Base-by-base conservation (phyloP, 495 filamentous ascomycete species). In the Neurospora hispaniola region DNA sequence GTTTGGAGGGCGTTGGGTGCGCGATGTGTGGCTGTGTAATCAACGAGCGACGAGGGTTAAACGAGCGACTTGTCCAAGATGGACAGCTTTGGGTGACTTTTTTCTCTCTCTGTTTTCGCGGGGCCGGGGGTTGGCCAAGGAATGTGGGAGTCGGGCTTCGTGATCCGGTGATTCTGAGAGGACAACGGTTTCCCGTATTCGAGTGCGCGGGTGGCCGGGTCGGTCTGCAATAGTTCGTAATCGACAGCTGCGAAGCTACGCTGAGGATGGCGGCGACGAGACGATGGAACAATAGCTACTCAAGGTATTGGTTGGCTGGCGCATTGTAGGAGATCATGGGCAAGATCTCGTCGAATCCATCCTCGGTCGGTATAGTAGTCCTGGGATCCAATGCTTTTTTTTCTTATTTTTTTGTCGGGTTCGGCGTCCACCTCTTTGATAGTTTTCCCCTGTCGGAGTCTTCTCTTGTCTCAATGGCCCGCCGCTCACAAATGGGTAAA, bases 21-120 rank as follows among this genome's bases (percentile, higher is more conserved):
- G 68, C 71, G 54, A 72, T 66, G 54, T 66, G 54, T 66, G 54
- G 54, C 54, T 66, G 54, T 38, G 54, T 38, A 14, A 66, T 66
- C 27, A 66, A 66, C 54, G 54, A 66, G 54, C 54, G 27, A 62
- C 54, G 54, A 62, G 54, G 54, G 54, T 62, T 62, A 62, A 62
- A 62, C 54, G 54, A 62, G 54, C 54, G 54, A 66, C 54, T 66
- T 35, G 54, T 62, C 54, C 54, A 62, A 35, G 54, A 62, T 35
- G 54, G 54, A 66, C 54, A 16, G 54, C 54, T 35, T 66, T 35
- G 31, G 54, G 54, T 62, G 54, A 35, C 54, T 62, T 18, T 66
- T 31, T 16, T 62, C 16, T 66, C 3, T 14, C 18, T 66, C 31
- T 16, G 16, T 42, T 18, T 3, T 14, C 54, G 54, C 54, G 27